Evolutionary conservation across 805 yeast species (phyloP), one percentile per base, ranked within the genome.

Genomic region (Yamadazyma ubonensis): DNA sequence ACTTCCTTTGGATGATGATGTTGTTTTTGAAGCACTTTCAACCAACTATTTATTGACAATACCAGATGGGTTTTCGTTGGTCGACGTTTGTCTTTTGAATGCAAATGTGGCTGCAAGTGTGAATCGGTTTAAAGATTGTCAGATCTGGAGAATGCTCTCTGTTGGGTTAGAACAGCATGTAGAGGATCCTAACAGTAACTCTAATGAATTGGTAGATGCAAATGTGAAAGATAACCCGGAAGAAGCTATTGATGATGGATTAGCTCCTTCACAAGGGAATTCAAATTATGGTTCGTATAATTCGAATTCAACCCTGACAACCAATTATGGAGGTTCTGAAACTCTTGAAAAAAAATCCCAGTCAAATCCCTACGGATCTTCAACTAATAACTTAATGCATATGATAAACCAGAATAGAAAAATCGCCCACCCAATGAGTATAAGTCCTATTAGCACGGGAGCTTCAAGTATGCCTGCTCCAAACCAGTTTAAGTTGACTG

Each of bases 131-230:
- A 59, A 86, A 42, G 84, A 79, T 39, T 67, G 81, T 39, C 86
- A 79, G 51, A 71, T 78, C 0, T 83, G 89, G 89, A 59, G 71
- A 43, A 69, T 80, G 3, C 58, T 82, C 4, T 74, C 75, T 10
- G 75, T 73, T 23, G 63, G 79, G 20, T 57, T 81, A 3, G 69
- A 59, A 29, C 62, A 59, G 28, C 54, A 59, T 19, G 38, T 29
- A 3, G 29, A 29, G 9, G 38, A 23, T 9, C 17, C 11, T 18
- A 16, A 10, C 10, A 19, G 14, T 10, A 21, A 22, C 6, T 16
- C 29, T 15, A 35, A 9, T 6, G 23, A n/a, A n/a, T n/a, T n/a
- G n/a, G n/a, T n/a, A 23, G 26, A 23, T 23, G 8, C 8, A 4
- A 23, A 4, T 23, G 26, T 10, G 12, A 18, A 30, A 3, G 11